Evolutionary conservation across 2,329 filamentous ascomycete genomes (phyloP), one percentile per base, ranked within the genome.

Genomic region (Plectosphaerella sp.): DNA sequence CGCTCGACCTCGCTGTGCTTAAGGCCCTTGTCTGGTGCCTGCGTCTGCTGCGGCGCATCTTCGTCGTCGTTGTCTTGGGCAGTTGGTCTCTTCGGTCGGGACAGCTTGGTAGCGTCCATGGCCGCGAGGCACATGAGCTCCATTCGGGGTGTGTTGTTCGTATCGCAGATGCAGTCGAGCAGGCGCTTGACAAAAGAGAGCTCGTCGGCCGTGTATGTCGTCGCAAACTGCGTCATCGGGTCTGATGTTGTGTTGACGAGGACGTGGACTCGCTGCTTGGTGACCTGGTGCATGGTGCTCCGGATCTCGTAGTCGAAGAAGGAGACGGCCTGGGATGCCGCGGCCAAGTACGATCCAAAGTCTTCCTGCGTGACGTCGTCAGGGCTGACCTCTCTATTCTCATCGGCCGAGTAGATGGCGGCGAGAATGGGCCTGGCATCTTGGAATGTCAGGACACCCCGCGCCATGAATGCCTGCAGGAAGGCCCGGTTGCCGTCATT

Each of bases 81-180:
- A 20, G 61, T 58, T 22, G 77, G 67, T 20, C 41, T 48, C n/a
- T 37, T 18, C 33, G 82, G 79, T 47, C 80, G 72, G 10, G 82
- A 75, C 47, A 95, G 72, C 59, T 89, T 86, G 50, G 88, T 75
- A 3, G 92, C 92, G 62, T 96, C 86, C 67, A 91, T 90, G 45
- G 83, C 80, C 12, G 84, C 88, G 4, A 97, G 74, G 4, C 89
- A 91, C 81, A 97, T 86, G 24, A 91, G 81, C 69, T 99, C 93
- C 62, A 85, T 83, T n/a, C 83, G 77, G 9, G 76, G 78, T 0
- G 86, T 90, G 64, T 97, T 97, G 72, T 91, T 85, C 18, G 83
- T 87, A 57, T 95, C 90, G 65, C 97, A 99, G 82, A 99, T 96
- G 60, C 82, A 84, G 66, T 97, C 92, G 1, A 99, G 80, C 3